Base-by-base conservation (phyloP, 495 filamentous ascomycete species). In the Delitschia confertaspora region DNA sequence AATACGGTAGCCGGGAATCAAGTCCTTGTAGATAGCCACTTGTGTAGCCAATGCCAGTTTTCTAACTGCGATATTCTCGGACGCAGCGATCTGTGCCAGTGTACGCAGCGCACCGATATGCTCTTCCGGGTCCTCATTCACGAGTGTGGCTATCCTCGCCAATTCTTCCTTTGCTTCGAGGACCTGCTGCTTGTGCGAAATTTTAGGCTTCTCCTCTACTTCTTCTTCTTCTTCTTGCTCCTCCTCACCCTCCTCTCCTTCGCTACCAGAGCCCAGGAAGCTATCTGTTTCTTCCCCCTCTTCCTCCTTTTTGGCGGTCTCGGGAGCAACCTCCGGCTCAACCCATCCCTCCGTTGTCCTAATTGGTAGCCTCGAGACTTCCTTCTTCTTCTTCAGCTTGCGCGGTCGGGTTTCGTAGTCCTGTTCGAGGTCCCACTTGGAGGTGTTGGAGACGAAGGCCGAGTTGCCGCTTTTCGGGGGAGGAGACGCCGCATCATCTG, bases 1-100 rank as follows among this genome's bases (percentile, higher is more conserved):
- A 62, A 96, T 96, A 25, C 91, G 73, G 54, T 96, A 98, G 5
- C 89, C 91, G 0, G 91, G 91, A 33, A 98, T 95, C 30, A 95
- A 72, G 66, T 96, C 88, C 60, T 88, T 93, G 64, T 86, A 98
- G n/a, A 95, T 73, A 5, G 88, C 79, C 58, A 88, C 70, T 62
- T 94, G 88, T 14, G 88, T 82, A 11, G 78, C 84, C 19, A 98
- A 62, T 17, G 80, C 83, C 38, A 98, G 69, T 57, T 86, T 91
- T 65, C 82, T 78, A 55, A 96, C 79, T 4, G 82, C 48, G 23
- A 73, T 60, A 45, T 88, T 80, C 6, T 68, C 58, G 2, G 79
- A 80, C 31, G 80, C 69, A 24, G 77, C 81, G 55, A 96, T 76
- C 48, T 83, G 73, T 11, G 80, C 78, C 60, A 98, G 66, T 5